Conservation (phyloP, 108 stramenopile species). For the Asterionellopsis glacialis region DNA sequence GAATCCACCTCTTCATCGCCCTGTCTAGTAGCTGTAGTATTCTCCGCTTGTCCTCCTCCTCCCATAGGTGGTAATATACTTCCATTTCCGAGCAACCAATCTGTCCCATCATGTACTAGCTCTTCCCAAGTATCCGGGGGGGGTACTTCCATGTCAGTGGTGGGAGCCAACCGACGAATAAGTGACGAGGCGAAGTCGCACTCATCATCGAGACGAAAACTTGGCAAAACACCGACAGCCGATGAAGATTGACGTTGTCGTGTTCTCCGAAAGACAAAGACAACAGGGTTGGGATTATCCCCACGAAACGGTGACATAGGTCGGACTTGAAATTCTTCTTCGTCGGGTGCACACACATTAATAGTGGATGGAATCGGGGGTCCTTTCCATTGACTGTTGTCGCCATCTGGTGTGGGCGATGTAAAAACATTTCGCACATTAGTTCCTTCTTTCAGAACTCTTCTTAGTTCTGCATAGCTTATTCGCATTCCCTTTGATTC, state of each 20-base stretch:
- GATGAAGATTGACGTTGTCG: slow-evolving; percentile 37
- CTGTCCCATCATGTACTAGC: slow-evolving; percentile 29
- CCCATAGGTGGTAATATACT: slow-evolving; percentile 22
- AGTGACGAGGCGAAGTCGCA: slow-evolving; percentile 70
- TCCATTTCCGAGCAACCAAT: slow-evolving; percentile 27
- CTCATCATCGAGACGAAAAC: slow-evolving; percentile 86
- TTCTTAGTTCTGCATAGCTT: slow-evolving; percentile 55
- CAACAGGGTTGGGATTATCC: slow-evolving; percentile 32
- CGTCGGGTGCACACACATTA: slow-evolving; percentile 15
- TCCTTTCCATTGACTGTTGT: slow-evolving; percentile 1
- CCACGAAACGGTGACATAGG: slow-evolving; percentile 13
- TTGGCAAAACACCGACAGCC: slow-evolving; percentile 23
- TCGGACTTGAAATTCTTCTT: neutral
- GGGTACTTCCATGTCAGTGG: slow-evolving; percentile 18
- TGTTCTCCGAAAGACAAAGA: slow-evolving; percentile 71
- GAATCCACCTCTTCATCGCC: slow-evolving; percentile 2
- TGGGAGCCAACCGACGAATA: slow-evolving; percentile 49
- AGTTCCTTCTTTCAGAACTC: slow-evolving; percentile 20
- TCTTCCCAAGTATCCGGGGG: slow-evolving; percentile 32
- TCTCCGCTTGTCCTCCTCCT: neutral
- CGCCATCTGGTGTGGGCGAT: neutral
- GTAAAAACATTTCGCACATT: slow-evolving; percentile 6
- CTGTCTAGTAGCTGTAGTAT: slow-evolving; percentile 5
- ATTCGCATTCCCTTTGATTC: slow-evolving; percentile 69
- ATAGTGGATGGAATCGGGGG: slow-evolving; percentile 18